Evolutionary conservation across 768 basidiomycete genomes (phyloP).

Genomic region (Collybiopsis luxurians): DNA sequence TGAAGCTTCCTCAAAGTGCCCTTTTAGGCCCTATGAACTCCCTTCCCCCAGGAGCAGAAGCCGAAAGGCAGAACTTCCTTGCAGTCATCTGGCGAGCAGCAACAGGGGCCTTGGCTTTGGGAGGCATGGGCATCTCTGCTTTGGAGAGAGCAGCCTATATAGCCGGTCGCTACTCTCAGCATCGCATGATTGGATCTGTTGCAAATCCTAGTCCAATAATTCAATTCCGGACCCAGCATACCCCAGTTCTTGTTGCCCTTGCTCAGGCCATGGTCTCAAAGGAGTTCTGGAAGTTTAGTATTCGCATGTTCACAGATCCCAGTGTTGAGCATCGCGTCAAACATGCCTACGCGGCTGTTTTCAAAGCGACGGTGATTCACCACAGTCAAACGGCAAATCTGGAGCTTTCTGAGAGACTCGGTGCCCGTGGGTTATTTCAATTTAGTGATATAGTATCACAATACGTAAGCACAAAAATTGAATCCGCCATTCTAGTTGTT

Average conservation of each 20-base stretch:
- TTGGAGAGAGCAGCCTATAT: slow-evolving; percentile 9
- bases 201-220: slow-evolving; percentile 29
- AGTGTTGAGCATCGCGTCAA: slow-evolving; percentile 11
- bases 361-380: slow-evolving; percentile 18
- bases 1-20: slow-evolving; percentile 27
- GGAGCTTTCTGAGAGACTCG: slow-evolving; percentile 32
- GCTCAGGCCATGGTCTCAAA: slow-evolving; percentile 33
- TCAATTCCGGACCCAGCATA: slow-evolving; percentile 38
- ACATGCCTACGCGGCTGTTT: slow-evolving; percentile 20
- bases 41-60: neutral
- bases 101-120: slow-evolving; percentile 13
- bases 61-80: slow-evolving; percentile 9
- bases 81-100: slow-evolving; percentile 13
- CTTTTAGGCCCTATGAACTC: slow-evolving; percentile 12
- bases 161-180: slow-evolving; percentile 12
- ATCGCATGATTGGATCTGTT: slow-evolving; percentile 11
- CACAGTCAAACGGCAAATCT: slow-evolving; percentile 14
- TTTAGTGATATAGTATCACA: slow-evolving; percentile 30
- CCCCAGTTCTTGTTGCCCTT: slow-evolving; percentile 32
- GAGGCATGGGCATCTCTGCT: slow-evolving; percentile 5
- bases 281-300: slow-evolving; percentile 24
- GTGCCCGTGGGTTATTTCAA: slow-evolving; percentile 41
- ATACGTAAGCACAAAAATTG: slow-evolving; percentile 23
- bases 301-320: slow-evolving; percentile 22
- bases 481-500: neutral